A percentile compares a stretch with the other conserved stretches of the same genome.
Conservation (phyloP, 495 filamentous ascomycete species). For the Usnea hakonensis region DNA sequence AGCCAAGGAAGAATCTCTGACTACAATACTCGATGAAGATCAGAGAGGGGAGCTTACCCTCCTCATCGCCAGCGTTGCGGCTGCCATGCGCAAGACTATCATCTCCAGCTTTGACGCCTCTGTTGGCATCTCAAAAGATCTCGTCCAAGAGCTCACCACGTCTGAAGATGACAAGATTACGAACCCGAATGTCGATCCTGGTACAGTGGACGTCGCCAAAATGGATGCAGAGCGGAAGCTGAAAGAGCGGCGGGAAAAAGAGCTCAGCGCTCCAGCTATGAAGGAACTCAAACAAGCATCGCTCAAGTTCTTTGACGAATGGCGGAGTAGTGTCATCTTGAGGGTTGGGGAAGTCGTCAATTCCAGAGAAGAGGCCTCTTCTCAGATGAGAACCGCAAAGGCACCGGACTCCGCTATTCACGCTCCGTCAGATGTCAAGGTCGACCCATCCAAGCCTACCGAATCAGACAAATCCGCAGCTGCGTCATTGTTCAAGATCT, state of each 20-base stretch:
- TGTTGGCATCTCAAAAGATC: slow-evolving; percentile 16
- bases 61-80: slow-evolving; percentile 37
- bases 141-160: slow-evolving; percentile 14
- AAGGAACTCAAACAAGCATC: slow-evolving; percentile 35
- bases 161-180: slow-evolving; percentile 25
- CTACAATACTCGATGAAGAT: slow-evolving; percentile 18
- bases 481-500: slow-evolving; percentile 36
- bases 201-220: slow-evolving; percentile 22
- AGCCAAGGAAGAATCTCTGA: slow-evolving; percentile 13
- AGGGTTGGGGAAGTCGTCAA: slow-evolving; percentile 61
- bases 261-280: slow-evolving; percentile 26
- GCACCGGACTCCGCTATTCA: slow-evolving; percentile 13
- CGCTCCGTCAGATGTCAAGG: slow-evolving; percentile 12
- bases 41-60: slow-evolving; percentile 24
- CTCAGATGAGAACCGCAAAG: slow-evolving; percentile 17
- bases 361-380: slow-evolving; percentile 38
- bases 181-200: slow-evolving; percentile 23
- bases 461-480: slow-evolving; percentile 28
- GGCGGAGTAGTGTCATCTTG: slow-evolving; percentile 52
- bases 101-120: slow-evolving; percentile 34
- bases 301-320: slow-evolving; percentile 55
- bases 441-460: slow-evolving; percentile 14
- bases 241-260: slow-evolving; percentile 22
- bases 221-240: slow-evolving; percentile 27
- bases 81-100: slow-evolving; percentile 39